Base-by-base conservation (phyloP, 1,284 basidiomycete genomes). In the Phaffia rhodozyma region DNA sequence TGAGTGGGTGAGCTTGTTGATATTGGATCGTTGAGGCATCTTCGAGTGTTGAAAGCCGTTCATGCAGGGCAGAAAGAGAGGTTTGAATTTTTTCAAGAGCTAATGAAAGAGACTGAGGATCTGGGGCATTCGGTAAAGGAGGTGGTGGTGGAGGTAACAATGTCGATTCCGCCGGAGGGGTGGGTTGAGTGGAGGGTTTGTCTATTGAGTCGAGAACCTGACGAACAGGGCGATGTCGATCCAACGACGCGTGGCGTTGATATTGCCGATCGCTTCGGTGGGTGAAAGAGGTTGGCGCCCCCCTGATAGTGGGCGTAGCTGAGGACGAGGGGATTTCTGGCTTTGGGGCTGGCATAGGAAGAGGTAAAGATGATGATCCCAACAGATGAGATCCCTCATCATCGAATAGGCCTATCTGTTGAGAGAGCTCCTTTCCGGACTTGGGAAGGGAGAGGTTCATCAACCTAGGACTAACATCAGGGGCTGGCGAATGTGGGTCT, bases 11-110 rank as follows among this genome's bases (percentile, higher is more conserved):
- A 61, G 53, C 23, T n/a, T 58, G 52, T 60, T 53, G 65, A 13
- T 61, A 55, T 16, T 51, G 52, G 73, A 71, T 29, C 73, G 70
- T 30, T 75, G 68, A 55, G 20, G 66, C 54, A 21, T 66, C 52
- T 68, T 91, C 88, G 27, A 90, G 76, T n/a, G 79, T 78, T 71
- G 89, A 86, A 29, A 94, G 76, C 20, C 91, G 84, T 73, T 93
- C 90, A 32, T 84, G 86, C 38, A 94, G 80, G 1, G 89, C 89
- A 1, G 87, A 86, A 16, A 94, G 77, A 66, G 90, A 87, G 0
- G 85, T 83, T 73, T 94, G 91, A 62, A 92, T 83, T 67, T 83
- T 85, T 73, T 91, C 87, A 16, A 94, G 78, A 0, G 86, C 86
- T 60, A 49, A 58, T 66, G 23, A 69, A 70, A 58, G 72, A 72